phyloP scores from a whole-genome alignment of 176 grass and related monocot genomes.

The Musa schizocarpa region DNA sequence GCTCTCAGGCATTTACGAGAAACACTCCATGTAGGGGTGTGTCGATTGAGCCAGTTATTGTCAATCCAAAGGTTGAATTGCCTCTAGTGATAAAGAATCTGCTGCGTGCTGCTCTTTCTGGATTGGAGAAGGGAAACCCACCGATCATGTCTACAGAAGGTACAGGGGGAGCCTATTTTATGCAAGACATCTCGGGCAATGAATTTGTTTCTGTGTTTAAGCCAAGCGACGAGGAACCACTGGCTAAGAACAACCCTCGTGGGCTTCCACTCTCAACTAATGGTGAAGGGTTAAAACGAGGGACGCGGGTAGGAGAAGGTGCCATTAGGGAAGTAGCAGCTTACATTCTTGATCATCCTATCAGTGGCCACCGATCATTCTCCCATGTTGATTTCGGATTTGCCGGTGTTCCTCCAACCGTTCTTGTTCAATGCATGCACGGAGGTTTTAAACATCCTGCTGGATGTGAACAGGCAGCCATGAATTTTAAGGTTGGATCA shows the following conservation, averaged over 20 bases:
- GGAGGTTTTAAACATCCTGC: neutral
- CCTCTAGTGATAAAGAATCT: neutral
- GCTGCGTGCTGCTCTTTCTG: neutral
- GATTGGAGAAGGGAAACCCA: conserved; percentile 1
- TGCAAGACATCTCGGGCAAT: neutral
- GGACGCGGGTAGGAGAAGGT: neutral
- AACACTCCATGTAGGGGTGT: too few species aligned
- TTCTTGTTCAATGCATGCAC: neutral
- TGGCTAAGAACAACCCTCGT: neutral
- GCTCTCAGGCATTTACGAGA: too few species aligned
- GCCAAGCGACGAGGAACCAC: neutral
- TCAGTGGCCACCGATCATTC: neutral
- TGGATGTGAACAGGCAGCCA: neutral
- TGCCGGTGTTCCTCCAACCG: neutral
- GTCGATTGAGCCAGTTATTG: neutral
- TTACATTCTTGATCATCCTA: neutral
- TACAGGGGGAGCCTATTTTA: neutral
- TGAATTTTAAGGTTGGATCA: neutral
- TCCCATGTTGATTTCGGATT: neutral
- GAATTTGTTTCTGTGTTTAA: neutral
- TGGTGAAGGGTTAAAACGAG: neutral
- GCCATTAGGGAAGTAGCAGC: neutral
- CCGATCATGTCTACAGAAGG: neutral
- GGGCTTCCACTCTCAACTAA: neutral
- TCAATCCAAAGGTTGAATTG: neutral